A percentile compares a stretch with the other conserved stretches of the same genome.
phyloP scores from a whole-genome alignment of 208 protist species.

The Vickermania spadyakhi region DNA sequence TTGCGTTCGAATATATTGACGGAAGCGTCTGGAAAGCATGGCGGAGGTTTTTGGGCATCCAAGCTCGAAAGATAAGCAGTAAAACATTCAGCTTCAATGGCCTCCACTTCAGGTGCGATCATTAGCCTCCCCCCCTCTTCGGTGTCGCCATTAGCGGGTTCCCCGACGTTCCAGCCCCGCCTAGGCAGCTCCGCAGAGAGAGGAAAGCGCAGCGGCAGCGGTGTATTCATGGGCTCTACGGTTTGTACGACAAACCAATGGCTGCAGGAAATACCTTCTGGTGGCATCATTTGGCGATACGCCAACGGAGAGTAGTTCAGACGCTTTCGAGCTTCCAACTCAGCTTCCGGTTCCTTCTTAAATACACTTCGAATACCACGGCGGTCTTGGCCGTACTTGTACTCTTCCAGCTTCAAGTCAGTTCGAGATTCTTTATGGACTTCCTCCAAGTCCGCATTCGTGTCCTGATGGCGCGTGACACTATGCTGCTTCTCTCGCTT shows the following conservation, averaged over 20 bases:
- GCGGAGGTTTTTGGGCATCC: conserved; percentile 34
- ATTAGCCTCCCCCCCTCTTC: too few species aligned
- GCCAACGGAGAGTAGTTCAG: conserved; percentile 40
- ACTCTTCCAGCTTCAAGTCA: conserved; percentile 12
- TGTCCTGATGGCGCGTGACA: neutral
- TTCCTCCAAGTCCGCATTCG: neutral
- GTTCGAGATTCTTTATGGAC: neutral
- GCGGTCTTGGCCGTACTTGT: conserved; percentile 60
- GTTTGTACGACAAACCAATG: conserved; percentile 4
- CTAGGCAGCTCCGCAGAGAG: conserved; percentile 66
- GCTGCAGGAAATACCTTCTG: conserved; percentile 27
- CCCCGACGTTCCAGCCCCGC: conserved; percentile 40
- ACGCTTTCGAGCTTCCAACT: conserved; percentile 42
- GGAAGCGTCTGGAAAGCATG: conserved; percentile 15
- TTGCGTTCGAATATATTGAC: conserved; percentile 95
- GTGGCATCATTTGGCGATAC: conserved; percentile 37
- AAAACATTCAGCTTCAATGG: conserved; percentile 42
- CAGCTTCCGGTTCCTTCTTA: conserved; percentile 44
- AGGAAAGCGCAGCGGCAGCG: conserved; percentile 24
- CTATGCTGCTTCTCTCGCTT: conserved; percentile 48
- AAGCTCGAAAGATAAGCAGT: conserved; percentile 26
- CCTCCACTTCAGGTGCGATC: conserved; percentile 14
- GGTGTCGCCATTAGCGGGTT: conserved; percentile 2
- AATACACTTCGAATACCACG: conserved; percentile 72
- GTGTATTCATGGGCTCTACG: neutral